Base-by-base conservation (phyloP, 2,329 filamentous ascomycete genomes). In the Epichloe typhina region DNA sequence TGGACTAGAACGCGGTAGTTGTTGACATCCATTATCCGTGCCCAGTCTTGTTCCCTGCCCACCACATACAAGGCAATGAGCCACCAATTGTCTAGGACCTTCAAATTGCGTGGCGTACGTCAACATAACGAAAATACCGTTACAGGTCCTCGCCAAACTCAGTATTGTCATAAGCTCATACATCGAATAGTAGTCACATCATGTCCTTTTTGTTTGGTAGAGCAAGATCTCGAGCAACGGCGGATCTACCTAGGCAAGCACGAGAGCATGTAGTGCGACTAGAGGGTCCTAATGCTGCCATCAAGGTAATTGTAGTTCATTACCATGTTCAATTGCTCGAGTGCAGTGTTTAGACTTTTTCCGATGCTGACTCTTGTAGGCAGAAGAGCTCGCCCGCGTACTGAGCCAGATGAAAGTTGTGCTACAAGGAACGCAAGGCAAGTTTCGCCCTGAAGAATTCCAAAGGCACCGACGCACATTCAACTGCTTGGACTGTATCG, bases 361-460 rank as follows among this genome's bases (percentile, higher is more conserved):
- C 19, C 39, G 13, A 51, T 58, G 53, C 54, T 56, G 42, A 50
- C 54, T 52, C 51, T 59, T 42, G 23, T 52, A 95, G 89, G 78
- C 83, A 55, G 91, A 97, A 64, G 90, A 96, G 63, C 76, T 95
- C 55, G 84, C 88, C 46, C 88, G 88, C 64, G 83, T 90, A 58
- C 77, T 98, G 56, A 77, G 78, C 49, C 87, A 95, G 66, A 95
- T 97, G 84, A 97, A 97, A 68, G 72, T 89, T 56, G 82, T 93
- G 53, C 80, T 98, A 13, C 91, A 97, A 73, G 93, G 91, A 57
- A 95, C 89, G 54, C 87, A 88, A 69, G 89, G 89, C 94, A 75
- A 53, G 69, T 62, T 21, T 23, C 12, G 21, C 17, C 21, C 36
- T 37, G 3, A 19, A 49, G 4, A 26, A 41, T 15, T 23, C 15